Base-by-base conservation (phyloP, 2,329 filamentous ascomycete genomes). In the Hyphodiscus sp. region DNA sequence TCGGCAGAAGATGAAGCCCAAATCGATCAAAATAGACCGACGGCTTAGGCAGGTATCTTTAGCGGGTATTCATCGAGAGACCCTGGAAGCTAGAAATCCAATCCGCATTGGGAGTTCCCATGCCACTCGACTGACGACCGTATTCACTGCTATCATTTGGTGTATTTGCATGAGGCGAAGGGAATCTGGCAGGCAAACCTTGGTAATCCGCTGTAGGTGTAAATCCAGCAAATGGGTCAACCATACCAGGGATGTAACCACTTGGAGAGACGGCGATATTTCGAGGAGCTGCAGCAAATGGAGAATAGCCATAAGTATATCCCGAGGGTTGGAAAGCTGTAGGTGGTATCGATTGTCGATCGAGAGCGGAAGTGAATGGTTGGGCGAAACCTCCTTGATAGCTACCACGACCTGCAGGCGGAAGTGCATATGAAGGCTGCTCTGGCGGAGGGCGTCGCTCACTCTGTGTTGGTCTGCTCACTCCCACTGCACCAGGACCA, bases 11-110 rank as follows among this genome's bases (percentile, higher is more conserved):
- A 18, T 45, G n/a, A 11, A 45, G 3, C 11, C 11, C 42, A 16
- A 18, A 47, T 26, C 45, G 26, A 29, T n/a, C 4, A 20, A 16
- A 8, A 45, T 13, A 19, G 19, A 3, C 52, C 3, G 8, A 26
- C 23, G 23, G 8, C 8, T 26, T 26, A 26, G 23, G 23, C 23
- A 26, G 23, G 23, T 26, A 26, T 26, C 23, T 26, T 26, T 63
- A 68, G 33, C 65, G 66, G 49, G 58, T 63, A 65, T 87, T 87
- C 58, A 91, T 77, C 1, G 87, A 91, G 18, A 91, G 72, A 10
- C 86, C 81, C 67, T 90, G 86, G 67, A 89, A 89, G 6, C 50
- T 74, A 29, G 53, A 73, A 23, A 77, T 71, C 84, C 85, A 88
- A 48, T 87, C 83, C 47, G 76, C 69, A 16, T 61, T 64, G 64